Evolutionary conservation across 2,329 filamentous ascomycete species (phyloP).

Genomic region (Epichloe sylvatica): DNA sequence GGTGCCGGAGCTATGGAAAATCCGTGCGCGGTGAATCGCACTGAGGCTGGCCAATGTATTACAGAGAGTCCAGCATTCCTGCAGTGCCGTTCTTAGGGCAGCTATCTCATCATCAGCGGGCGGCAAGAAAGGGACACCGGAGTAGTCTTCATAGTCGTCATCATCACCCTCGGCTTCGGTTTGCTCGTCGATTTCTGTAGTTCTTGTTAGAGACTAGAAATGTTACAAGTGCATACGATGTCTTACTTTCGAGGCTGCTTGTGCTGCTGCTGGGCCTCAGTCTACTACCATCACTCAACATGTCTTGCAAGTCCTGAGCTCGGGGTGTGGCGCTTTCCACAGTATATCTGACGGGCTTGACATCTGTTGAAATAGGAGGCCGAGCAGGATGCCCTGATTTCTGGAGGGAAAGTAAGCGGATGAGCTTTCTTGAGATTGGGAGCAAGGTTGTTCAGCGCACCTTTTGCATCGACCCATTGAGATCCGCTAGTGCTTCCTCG

Average conservation of each 20-base stretch:
- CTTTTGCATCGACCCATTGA: constrained; percentile 11
- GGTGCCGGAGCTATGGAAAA: constrained; percentile 61
- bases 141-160: constrained; percentile 29
- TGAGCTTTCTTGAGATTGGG: neutral
- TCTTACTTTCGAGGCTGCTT: constrained; percentile 65
- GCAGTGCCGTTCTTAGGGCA: constrained; percentile 60
- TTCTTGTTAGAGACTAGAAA: neutral
- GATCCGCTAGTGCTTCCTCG: constrained; percentile 18
- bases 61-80: constrained; percentile 87
- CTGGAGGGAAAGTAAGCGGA: constrained; percentile 5
- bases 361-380: constrained; percentile 61
- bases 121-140: constrained; percentile 26
- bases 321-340: constrained; percentile 61
- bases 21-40: constrained; percentile 65
- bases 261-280: constrained; percentile 53
- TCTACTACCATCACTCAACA: constrained; percentile 41
- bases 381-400: constrained; percentile 33
- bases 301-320: constrained; percentile 69
- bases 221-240: neutral
- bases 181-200: constrained; percentile 41
- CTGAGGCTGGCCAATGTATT: constrained; percentile 80
- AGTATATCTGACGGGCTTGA: constrained; percentile 52
- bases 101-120: constrained; percentile 46
- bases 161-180: constrained; percentile 40
- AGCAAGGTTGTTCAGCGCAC: constrained; percentile 8